Evolutionary conservation across 192 early-diverging fungal genomes (phyloP).

Genomic region (Backusella psychrophila): DNA sequence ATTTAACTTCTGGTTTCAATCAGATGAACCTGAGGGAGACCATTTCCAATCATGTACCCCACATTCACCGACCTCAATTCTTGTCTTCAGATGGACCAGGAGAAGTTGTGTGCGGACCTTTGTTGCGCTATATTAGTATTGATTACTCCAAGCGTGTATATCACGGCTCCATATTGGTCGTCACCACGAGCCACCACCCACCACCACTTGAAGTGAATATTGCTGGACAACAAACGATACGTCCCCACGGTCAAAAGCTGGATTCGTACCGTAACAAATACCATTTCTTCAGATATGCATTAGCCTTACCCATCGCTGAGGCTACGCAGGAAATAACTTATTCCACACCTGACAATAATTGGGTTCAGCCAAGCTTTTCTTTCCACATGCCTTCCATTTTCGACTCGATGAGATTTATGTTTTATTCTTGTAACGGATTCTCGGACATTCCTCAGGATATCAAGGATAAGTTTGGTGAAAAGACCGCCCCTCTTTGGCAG

Average conservation of each 20-base stretch:
- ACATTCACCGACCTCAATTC: neutral
- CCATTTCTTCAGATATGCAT: slow-evolving; percentile 62
- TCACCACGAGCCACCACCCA: slow-evolving; percentile 34
- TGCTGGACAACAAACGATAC: neutral
- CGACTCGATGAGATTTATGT: slow-evolving; percentile 63
- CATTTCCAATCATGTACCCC: neutral
- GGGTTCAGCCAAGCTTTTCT: slow-evolving; percentile 24
- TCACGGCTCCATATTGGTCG: slow-evolving; percentile 46
- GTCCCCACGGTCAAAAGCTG: slow-evolving; percentile 26
- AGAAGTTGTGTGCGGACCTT: slow-evolving; percentile 40
- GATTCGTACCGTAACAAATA: slow-evolving; percentile 59
- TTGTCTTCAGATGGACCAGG: neutral
- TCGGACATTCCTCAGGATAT: slow-evolving; percentile 50
- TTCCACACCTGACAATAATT: slow-evolving; percentile 37
- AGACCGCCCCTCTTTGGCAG: slow-evolving; percentile 60
- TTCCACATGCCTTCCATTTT: slow-evolving; percentile 44
- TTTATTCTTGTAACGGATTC: slow-evolving; percentile 75
- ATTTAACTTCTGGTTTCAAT: neutral
- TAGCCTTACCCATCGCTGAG: slow-evolving; percentile 47
- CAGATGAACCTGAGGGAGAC: neutral
- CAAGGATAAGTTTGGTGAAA: slow-evolving; percentile 44
- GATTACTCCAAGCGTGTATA: slow-evolving; percentile 37
- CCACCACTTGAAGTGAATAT: slow-evolving; percentile 22
- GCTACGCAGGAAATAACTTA: slow-evolving; percentile 40
- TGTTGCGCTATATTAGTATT: slow-evolving; percentile 45